Evolutionary conservation across 2,329 filamentous ascomycete species (phyloP).

Genomic region (Fonsecaea erecta): DNA sequence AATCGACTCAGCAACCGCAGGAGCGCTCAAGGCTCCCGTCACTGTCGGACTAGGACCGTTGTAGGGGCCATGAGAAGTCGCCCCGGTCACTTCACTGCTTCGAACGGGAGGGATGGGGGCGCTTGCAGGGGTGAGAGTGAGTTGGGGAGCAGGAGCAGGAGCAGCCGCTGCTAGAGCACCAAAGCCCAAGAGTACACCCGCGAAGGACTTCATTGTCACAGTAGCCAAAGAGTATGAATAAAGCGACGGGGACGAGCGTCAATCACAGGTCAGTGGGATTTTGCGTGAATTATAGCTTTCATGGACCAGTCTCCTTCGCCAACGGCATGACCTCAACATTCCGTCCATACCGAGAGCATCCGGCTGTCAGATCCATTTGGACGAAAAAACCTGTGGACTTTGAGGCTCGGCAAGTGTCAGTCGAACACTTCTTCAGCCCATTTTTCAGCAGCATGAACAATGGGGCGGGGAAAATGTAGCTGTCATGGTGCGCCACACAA

Average conservation of each 20-base stretch:
- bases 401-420: conserved; percentile 6
- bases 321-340: conserved; percentile 10
- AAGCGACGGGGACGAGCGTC: too few relatives aligned
- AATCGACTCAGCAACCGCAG: conserved; percentile 63
- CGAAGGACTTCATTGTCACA: conserved; percentile 30
- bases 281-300: neutral
- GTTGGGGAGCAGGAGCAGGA: conserved; percentile 35
- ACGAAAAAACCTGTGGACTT: neutral
- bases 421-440: neutral
- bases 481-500: conserved; percentile 9
- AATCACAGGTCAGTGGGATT: neutral
- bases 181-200: conserved; percentile 26
- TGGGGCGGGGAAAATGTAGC: conserved; percentile 1
- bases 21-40: conserved; percentile 69
- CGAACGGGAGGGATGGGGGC: conserved; percentile 46
- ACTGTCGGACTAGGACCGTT: conserved; percentile 66
- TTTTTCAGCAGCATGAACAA: neutral
- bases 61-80: conserved; percentile 70
- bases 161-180: conserved; percentile 30
- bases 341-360: conserved; percentile 3
- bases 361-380: conserved; percentile 2
- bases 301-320: neutral
- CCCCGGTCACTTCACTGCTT: conserved; percentile 58
- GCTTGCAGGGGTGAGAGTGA: conserved; percentile 28
- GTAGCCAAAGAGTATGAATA: neutral